Percentiles rank a stretch among this genome's conserved stretches.
Conservation (phyloP, 495 filamentous ascomycete species). For the Podospora comata region DNA sequence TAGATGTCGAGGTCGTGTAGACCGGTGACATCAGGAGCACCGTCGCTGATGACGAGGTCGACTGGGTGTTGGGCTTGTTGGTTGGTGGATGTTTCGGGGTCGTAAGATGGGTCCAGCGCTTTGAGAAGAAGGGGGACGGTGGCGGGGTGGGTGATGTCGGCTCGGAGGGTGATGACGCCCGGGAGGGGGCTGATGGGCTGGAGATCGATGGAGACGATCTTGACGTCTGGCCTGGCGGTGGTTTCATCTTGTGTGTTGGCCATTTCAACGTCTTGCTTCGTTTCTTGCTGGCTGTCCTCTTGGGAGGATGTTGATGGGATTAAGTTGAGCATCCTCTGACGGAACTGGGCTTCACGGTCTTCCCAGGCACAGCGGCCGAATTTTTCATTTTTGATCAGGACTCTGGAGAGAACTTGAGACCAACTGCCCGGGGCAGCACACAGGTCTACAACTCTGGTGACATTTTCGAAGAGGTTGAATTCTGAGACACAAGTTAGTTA, state of each 20-base stretch:
- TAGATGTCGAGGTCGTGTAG: conserved; percentile 97
- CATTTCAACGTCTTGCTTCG: not conserved
- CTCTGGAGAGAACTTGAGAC: conserved; percentile 91
- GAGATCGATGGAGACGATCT: conserved; percentile 91
- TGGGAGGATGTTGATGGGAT: conserved; percentile 34
- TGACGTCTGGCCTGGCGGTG: conserved; percentile 69
- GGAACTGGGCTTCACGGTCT: conserved; percentile 65
- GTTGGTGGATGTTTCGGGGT: conserved; percentile 44
- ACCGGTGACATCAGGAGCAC: conserved; percentile 94
- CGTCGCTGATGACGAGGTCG: conserved; percentile 90
- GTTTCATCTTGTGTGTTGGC: conserved; percentile 22
- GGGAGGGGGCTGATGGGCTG: conserved; percentile 93
- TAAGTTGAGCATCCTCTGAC: conserved; percentile 53
- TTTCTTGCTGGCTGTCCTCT: conserved; percentile 2
- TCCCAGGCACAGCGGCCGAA: conserved; percentile 82
- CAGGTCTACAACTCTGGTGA: conserved; percentile 92
- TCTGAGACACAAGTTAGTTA: conserved; percentile 40
- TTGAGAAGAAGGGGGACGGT: conserved; percentile 84
- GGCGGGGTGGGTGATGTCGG: conserved; percentile 95
- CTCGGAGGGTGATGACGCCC: conserved; percentile 85
- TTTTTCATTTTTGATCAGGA: conserved; percentile 87
- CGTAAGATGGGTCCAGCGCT: conserved; percentile 75
- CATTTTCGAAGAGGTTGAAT: conserved; percentile 84
- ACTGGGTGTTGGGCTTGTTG: conserved; percentile 64
- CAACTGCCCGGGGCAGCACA: conserved; percentile 95